Conservation (phyloP, 305 asterid genomes). For the Fraxinus nigra region DNA sequence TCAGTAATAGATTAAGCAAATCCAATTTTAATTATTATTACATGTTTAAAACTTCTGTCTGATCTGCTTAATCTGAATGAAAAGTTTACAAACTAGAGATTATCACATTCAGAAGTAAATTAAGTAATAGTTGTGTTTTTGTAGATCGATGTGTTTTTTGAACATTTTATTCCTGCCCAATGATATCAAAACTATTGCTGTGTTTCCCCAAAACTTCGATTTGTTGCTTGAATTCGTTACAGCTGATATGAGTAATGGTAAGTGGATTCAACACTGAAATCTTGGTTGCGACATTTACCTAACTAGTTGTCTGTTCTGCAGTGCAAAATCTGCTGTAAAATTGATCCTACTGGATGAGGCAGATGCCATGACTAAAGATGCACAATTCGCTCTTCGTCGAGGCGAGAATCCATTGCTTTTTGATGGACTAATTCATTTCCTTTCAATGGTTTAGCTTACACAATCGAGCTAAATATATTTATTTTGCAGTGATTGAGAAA, state of each 20-base stretch:
- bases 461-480: slow-evolving; percentile 18
- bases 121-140: neutral
- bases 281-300: slow-evolving; percentile 10
- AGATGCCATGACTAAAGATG: slow-evolving; percentile 99
- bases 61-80: slow-evolving; percentile 4
- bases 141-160: neutral
- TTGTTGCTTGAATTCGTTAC: neutral
- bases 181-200: neutral
- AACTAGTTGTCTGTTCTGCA: slow-evolving; percentile 38
- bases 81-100: neutral
- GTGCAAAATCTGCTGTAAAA: slow-evolving; percentile 75
- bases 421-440: neutral
- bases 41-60: neutral
- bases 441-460: neutral
- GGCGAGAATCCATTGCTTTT: slow-evolving; percentile 45
- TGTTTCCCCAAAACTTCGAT: neutral
- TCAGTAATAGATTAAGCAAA: neutral
- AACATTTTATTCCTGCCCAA: neutral
- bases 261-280: neutral
- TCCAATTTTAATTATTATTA: neutral
- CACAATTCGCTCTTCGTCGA: slow-evolving; percentile 96
- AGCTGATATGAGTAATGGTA: neutral
- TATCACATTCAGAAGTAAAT: neutral
- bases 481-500: slow-evolving; percentile 83
- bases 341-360: slow-evolving; percentile 90